phyloP scores from a whole-genome alignment of 306 rosid species.

The Echinosophora koreensis region DNA sequence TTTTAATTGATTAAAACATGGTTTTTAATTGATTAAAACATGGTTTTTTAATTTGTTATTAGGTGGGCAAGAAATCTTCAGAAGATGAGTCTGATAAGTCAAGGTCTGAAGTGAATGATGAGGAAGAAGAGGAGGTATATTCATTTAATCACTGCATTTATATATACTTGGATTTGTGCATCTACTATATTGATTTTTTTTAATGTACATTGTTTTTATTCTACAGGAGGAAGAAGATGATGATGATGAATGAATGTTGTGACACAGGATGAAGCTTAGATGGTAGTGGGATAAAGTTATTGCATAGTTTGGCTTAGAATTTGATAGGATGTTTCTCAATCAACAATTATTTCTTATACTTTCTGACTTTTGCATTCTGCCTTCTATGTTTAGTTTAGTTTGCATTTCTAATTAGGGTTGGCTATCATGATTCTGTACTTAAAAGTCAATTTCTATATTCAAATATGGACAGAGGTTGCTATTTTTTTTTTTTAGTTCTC shows the following conservation, averaged over 20 bases:
- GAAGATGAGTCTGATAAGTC: constrained; percentile 93
- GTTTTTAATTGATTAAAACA: background rate
- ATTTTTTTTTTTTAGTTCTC: constrained; percentile 38
- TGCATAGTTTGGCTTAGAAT: constrained; percentile 45
- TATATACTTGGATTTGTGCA: background rate
- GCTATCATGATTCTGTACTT: constrained; percentile 46
- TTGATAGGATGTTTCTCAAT: constrained; percentile 41
- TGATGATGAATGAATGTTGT: constrained; percentile 53
- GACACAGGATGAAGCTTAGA: constrained; percentile 24
- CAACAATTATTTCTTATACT: constrained; percentile 43
- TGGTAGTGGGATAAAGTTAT: constrained; percentile 34
- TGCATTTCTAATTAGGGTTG: constrained; percentile 16
- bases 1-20: no score
- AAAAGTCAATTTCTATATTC: constrained; percentile 28
- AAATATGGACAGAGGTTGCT: constrained; percentile 2
- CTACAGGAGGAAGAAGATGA: constrained; percentile 78
- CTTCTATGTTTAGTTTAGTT: constrained; percentile 43
- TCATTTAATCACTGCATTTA: background rate
- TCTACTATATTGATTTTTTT: background rate
- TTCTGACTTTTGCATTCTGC: constrained; percentile 43
- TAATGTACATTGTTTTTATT: background rate
- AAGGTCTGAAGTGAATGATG: constrained; percentile 85
- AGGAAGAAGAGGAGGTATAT: constrained; percentile 76
- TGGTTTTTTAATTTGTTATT: constrained; percentile 21
- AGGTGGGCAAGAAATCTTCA: constrained; percentile 68